phyloP scores from a whole-genome alignment of 73 alveolate species.

The Paramecium octaurelia region DNA sequence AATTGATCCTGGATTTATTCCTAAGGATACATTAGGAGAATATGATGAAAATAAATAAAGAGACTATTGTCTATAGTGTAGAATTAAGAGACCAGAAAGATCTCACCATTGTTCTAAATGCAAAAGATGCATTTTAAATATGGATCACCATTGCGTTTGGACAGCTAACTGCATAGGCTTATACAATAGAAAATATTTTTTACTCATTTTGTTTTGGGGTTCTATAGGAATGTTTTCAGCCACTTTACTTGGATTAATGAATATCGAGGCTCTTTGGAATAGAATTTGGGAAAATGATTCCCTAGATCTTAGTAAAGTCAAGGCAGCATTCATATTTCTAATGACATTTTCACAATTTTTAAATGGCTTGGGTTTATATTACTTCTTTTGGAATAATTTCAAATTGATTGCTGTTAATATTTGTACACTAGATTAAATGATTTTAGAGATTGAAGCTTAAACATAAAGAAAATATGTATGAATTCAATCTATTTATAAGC shows the following conservation, averaged over 20 bases:
- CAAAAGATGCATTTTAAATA: slow-evolving; percentile 65
- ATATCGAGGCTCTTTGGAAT: not conserved
- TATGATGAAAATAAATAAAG: slow-evolving; percentile 21
- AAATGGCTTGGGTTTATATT: not conserved
- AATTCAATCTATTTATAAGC: not conserved
- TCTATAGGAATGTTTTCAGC: not conserved
- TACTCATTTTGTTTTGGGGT: slow-evolving; percentile 62
- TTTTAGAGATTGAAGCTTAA: not conserved
- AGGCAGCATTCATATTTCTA: not conserved
- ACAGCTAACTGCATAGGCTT: slow-evolving; percentile 72
- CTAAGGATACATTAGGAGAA: not conserved
- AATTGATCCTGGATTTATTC: slow-evolving; percentile 23
- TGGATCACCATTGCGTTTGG: slow-evolving; percentile 85
- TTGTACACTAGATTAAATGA: not conserved
- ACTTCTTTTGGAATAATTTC: not conserved
- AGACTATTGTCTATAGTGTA: slow-evolving; percentile 57
- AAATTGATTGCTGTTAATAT: not conserved
- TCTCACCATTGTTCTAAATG: slow-evolving; percentile 76
- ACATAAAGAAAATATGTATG: not conserved
- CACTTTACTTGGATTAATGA: slow-evolving; percentile 23
- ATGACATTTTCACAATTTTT: not conserved
- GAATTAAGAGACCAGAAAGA: slow-evolving; percentile 69
- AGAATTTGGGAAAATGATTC: not conserved
- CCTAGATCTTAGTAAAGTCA: not conserved
- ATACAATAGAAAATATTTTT: slow-evolving; percentile 64